Evolutionary conservation across 345 rosid species (phyloP).

Genomic region (Erucastrum elatum): DNA sequence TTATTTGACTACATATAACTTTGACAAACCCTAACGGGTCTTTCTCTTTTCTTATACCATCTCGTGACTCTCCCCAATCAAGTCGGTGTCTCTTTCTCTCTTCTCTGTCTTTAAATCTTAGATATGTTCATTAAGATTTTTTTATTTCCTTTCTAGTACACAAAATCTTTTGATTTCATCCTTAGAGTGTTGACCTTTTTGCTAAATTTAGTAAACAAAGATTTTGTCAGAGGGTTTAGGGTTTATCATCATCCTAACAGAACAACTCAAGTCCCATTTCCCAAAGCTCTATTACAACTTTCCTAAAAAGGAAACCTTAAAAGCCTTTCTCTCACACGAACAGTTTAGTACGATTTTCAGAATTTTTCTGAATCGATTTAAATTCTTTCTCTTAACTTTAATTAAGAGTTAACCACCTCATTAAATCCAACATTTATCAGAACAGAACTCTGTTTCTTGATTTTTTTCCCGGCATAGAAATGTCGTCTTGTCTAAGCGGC

Average conservation of each 20-base stretch:
- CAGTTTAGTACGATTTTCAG: not conserved
- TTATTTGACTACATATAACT: not conserved
- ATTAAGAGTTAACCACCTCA: not conserved
- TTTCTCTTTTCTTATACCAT: not conserved
- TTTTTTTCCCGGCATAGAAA: conserved; percentile 21
- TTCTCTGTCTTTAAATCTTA: not conserved
- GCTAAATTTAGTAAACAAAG: conserved; percentile 17
- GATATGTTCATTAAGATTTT: not conserved
- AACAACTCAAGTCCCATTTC: not conserved
- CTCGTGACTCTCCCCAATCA: conserved; percentile 19
- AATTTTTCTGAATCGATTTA: no score
- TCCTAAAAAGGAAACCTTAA: conserved; percentile 2
- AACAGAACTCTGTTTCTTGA: conserved; percentile 1
- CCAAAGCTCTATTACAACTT: not conserved
- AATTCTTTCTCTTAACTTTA: not conserved
- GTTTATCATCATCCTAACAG: conserved; percentile 5
- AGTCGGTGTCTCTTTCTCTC: not conserved
- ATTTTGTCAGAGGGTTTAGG: conserved; percentile 32
- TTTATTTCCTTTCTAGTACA: conserved; percentile 4
- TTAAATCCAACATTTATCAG: not conserved
- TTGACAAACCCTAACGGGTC: conserved; percentile 13
- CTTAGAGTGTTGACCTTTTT: conserved; percentile 8
- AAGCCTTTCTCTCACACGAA: not conserved
- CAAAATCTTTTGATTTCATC: not conserved
- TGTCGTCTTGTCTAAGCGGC: conserved; percentile 71